phyloP scores from a whole-genome alignment of 768 basidiomycete genomes.

The Termitomyces sp. region DNA sequence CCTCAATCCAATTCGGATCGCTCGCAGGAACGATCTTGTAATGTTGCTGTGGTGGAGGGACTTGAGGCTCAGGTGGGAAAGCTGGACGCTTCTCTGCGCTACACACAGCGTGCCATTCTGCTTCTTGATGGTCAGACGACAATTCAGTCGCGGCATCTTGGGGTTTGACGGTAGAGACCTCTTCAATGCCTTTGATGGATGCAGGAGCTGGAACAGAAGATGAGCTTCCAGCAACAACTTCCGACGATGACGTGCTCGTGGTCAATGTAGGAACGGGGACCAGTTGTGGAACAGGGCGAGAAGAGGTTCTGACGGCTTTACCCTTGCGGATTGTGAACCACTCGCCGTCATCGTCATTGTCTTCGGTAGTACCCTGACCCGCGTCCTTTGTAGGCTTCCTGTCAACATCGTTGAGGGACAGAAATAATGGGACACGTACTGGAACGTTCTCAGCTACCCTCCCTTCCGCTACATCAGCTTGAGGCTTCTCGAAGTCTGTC shows the following conservation, averaged over 20 bases:
- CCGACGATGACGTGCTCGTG: neutral
- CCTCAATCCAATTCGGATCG: neutral
- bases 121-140: neutral
- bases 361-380: neutral
- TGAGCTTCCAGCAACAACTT: too few relatives aligned
- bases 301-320: neutral
- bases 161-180: neutral
- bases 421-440: neutral
- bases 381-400: neutral
- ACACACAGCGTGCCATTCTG: neutral
- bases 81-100: neutral
- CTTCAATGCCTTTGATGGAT: neutral
- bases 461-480: neutral
- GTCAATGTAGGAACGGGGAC: neutral
- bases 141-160: neutral
- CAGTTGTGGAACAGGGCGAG: neutral
- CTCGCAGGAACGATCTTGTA: neutral
- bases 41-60: neutral
- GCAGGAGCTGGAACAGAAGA: neutral
- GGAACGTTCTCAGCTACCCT: neutral
- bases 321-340: neutral
- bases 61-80: neutral
- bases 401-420: neutral
- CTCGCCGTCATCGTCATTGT: neutral
- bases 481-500: neutral